Evolutionary conservation across 257 asterid genomes (phyloP).

Genomic region (Jaltomata sinuosa): DNA sequence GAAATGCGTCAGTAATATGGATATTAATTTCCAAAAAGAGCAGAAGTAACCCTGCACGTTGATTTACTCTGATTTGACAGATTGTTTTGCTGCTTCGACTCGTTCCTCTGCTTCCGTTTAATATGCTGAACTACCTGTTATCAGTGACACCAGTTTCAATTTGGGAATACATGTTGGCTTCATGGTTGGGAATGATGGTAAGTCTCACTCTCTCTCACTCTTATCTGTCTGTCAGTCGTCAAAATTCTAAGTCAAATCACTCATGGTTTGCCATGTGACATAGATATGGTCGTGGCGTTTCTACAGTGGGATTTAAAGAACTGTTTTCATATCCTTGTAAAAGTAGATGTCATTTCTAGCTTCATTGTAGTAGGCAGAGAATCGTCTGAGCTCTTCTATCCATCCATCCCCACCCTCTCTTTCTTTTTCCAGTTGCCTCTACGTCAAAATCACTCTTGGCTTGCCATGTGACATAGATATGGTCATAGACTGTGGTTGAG

Average conservation of each 20-base stretch:
- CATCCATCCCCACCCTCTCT: too few relatives aligned
- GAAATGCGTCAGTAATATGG: neutral
- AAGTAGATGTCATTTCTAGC: neutral
- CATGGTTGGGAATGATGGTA: slow-evolving; percentile 99
- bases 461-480: neutral
- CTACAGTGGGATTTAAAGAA: neutral
- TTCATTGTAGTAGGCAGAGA: neutral
- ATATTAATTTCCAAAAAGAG: neutral
- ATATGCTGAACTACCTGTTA: slow-evolving; percentile 91
- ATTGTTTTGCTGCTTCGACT: slow-evolving; percentile 91
- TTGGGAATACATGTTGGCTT: slow-evolving; percentile 78
- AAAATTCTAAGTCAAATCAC: neutral
- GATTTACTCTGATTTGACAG: slow-evolving; percentile 30
- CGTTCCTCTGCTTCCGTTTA: slow-evolving; percentile 91
- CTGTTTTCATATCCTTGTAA: neutral
- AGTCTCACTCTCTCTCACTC: neutral
- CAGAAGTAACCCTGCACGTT: neutral
- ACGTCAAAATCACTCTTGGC: neutral
- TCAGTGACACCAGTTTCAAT: slow-evolving; percentile 90
- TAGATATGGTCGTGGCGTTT: neutral
- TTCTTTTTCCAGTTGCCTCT: neutral
- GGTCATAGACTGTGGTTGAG: neutral
- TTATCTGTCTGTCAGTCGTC: neutral
- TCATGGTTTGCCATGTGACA: neutral
- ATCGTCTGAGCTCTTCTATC: neutral